These are phyloP conservation scores for Zygoascus tannicola DNA, from an alignment of 805 yeast genomes.

Conservation along the genomic window DNA sequence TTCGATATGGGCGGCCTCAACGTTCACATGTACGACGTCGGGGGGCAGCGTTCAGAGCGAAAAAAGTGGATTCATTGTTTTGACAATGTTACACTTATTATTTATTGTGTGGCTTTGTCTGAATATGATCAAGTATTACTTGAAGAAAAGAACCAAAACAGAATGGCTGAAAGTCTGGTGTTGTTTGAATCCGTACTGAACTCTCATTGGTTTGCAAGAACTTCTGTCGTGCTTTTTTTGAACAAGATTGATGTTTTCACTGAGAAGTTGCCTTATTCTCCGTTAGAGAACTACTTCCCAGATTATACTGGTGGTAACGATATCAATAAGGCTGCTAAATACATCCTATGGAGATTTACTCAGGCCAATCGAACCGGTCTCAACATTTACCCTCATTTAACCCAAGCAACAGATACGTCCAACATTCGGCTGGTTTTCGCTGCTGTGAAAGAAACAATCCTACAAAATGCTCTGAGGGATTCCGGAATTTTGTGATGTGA, in stretches of 20 bases:
- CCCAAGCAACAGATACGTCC: conserved; percentile 90
- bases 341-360: conserved; percentile 82
- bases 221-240: conserved; percentile 76
- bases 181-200: conserved; percentile 86
- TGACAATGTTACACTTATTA: conserved; percentile 81
- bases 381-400: conserved; percentile 75
- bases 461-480: conserved; percentile 67
- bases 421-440: conserved; percentile 81
- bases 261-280: conserved; percentile 72
- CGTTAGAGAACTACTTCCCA: conserved; percentile 74
- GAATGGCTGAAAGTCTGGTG: conserved; percentile 73
- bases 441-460: conserved; percentile 70
- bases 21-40: conserved; percentile 72
- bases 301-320: conserved; percentile 88
- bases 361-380: conserved; percentile 75
- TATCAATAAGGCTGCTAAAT: conserved; percentile 83
- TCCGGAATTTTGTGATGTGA: conserved; percentile 50
- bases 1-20: conserved; percentile 64
- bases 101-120: conserved; percentile 83
- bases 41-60: conserved; percentile 93
- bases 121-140: conserved; percentile 83
- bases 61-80: conserved; percentile 97
- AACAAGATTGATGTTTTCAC: conserved; percentile 88
- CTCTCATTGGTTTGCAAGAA: conserved; percentile 84
- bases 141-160: conserved; percentile 60